Percentiles rank a stretch among this genome's conserved stretches.
phyloP scores from a whole-genome alignment of 148 eudicot species.

The Amaranthus cruentus region DNA sequence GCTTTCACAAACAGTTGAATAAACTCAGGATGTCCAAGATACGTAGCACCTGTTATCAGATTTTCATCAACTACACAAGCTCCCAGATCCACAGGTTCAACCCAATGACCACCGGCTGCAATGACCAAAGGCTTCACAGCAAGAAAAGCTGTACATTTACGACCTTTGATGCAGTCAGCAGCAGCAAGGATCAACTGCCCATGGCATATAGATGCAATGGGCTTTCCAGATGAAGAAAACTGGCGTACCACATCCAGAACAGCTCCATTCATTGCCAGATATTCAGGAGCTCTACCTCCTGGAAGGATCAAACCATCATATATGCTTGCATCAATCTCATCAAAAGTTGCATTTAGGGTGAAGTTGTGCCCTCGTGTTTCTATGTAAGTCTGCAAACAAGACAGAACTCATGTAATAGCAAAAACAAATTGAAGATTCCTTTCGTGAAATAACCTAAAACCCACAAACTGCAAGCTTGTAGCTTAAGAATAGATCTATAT shows the following conservation, averaged over 20 bases:
- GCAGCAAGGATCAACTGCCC: slow-evolving; percentile 91
- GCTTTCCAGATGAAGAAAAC: slow-evolving; percentile 58
- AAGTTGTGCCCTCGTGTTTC: slow-evolving; percentile 93
- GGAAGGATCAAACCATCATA: slow-evolving; percentile 90
- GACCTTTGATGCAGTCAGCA: slow-evolving; percentile 61
- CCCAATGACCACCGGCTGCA: slow-evolving; percentile 97
- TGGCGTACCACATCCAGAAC: slow-evolving; percentile 55
- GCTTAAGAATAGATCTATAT: neutral
- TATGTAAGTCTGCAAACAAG: slow-evolving; percentile 63
- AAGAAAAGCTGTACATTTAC: slow-evolving; percentile 78
- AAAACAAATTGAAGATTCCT: neutral
- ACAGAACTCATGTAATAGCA: neutral
- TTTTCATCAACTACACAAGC: slow-evolving; percentile 65
- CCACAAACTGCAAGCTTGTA: neutral
- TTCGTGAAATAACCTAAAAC: neutral
- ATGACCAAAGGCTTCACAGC: slow-evolving; percentile 61
- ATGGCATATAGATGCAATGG: slow-evolving; percentile 82
- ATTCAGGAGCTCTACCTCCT: slow-evolving; percentile 94
- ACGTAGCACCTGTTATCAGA: slow-evolving; percentile 67
- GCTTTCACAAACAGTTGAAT: slow-evolving; percentile 79
- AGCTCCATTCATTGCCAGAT: slow-evolving; percentile 71
- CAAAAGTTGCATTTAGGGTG: slow-evolving; percentile 80
- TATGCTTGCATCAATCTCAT: slow-evolving; percentile 54
- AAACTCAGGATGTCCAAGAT: slow-evolving; percentile 73
- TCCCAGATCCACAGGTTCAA: slow-evolving; percentile 59